Conservation (phyloP, 805 yeast species). For the Candida ovalis region DNA sequence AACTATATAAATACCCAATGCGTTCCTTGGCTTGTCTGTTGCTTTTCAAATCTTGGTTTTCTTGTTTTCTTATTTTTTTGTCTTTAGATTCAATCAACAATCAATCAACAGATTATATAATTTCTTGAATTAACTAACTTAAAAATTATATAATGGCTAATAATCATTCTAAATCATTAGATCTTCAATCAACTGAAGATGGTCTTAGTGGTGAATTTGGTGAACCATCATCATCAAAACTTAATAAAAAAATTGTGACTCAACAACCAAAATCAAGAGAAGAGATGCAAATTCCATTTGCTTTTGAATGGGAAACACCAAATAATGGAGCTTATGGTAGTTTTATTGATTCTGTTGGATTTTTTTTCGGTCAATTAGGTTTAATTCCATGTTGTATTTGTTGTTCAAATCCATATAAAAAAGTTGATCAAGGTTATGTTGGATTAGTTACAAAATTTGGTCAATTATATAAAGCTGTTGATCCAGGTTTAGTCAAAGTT, state of each 20-base stretch:
- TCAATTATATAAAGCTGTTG: constrained; percentile 58
- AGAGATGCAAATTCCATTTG: constrained; percentile 24
- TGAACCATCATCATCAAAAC: neutral
- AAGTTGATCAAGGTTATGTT: constrained; percentile 63
- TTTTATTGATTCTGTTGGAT: constrained; percentile 40
- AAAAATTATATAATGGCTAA: neutral
- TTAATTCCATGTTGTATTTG: constrained; percentile 53
- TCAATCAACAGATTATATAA: neutral
- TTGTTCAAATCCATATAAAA: constrained; percentile 53
- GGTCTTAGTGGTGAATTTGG: neutral
- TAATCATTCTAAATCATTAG: neutral
- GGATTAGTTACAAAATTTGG: constrained; percentile 68
- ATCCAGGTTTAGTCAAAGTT: constrained; percentile 64
- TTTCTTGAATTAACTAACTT: neutral
- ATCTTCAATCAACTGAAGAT: neutral
- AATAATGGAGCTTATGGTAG: constrained; percentile 34
- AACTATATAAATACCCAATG: no score
- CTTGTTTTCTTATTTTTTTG: no score
- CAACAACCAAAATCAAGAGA: constrained; percentile 20
- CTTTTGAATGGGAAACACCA: constrained; percentile 34
- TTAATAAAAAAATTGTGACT: constrained; percentile 7
- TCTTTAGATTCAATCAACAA: no score
- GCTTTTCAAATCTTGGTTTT: no score
- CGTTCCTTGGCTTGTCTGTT: no score
- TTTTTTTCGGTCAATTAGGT: constrained; percentile 49